These are phyloP conservation scores for Pseudogymnoascus sp. DNA, from an alignment of 2,329 filamentous ascomycete genomes.

Conservation along the genomic window DNA sequence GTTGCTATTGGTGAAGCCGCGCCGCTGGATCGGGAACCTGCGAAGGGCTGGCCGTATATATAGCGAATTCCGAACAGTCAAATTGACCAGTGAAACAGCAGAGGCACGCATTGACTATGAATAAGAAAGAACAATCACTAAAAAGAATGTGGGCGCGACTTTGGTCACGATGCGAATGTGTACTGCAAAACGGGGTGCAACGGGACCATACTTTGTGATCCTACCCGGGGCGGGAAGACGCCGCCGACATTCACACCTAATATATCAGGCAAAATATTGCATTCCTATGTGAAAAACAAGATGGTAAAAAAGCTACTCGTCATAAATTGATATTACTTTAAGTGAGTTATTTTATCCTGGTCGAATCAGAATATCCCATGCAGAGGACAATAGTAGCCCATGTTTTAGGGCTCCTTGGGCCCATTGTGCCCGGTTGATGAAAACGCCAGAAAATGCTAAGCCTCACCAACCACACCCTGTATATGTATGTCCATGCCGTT, in stretches of 20 bases:
- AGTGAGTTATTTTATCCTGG: not conserved
- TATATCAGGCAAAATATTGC: not conserved
- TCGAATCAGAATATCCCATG: not conserved
- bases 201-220: not conserved
- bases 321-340: constrained; percentile 4
- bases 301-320: not conserved
- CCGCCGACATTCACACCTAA: not conserved
- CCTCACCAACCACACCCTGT: not conserved
- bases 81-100: constrained; percentile 6
- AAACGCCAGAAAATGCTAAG: constrained; percentile 3
- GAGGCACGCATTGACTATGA: constrained; percentile 8
- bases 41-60: constrained; percentile 3
- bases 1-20: constrained; percentile 7
- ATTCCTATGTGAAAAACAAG: not conserved
- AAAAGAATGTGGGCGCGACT: constrained; percentile 2
- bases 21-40: constrained; percentile 3
- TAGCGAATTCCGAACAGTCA: constrained; percentile 5
- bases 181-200: not conserved
- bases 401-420: not conserved
- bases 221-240: not conserved
- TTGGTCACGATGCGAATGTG: not conserved
- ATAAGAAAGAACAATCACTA: constrained; percentile 6
- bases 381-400: not conserved
- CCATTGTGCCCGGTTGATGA: not conserved
- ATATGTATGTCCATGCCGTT: not conserved